Base-by-base conservation (phyloP, 2,329 filamentous ascomycete genomes). In the Pestalotiopsis sp. region DNA sequence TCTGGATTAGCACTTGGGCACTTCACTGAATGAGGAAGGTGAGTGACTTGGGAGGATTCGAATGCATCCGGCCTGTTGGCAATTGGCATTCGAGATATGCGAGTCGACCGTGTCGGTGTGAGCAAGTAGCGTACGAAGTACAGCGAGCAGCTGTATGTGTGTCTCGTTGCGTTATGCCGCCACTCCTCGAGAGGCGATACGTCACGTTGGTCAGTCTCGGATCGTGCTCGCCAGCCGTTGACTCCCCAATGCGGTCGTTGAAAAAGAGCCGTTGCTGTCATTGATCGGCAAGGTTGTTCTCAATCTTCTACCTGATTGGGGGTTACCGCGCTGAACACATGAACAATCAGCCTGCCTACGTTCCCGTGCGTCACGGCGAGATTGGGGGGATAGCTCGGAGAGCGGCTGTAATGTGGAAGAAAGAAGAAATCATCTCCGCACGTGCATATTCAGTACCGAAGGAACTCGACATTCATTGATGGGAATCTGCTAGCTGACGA, bases 391-490 rank as follows among this genome's bases (percentile, higher is more conserved):
- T 36, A 36, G 31, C 14, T 9, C 25, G 52, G 65, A 27, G 65
- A 67, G 31, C 56, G 65, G 65, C 41, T 62, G 13, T 27, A 58
- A 25, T 59, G 13, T 67, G 56, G 25, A 59, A 60, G 56, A 14
- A 52, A 67, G 52, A 67, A 60, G 23, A 20, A 31, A 27, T 67
- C 65, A 67, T 67, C 65, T 67, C 65, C 65, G 65, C 65, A 67
- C 23, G 14, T 67, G 65, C 65, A 67, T 59, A 45, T 60, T 39
- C 52, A 31, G 23, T 57, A 23, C 49, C 39, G 36, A 9, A 41
- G n/a, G 36, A 14, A 23, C 23, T 13, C 23, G 20, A 59, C 56
- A 52, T 67, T 36, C 56, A 67, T 67, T 67, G 65, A 67, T 56
- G 65, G 65, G 56, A 67, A 38, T 67, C 39, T 67, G n/a, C 52